Conservation (phyloP, 148 eudicot species). For the Salicornia ramosissima region DNA sequence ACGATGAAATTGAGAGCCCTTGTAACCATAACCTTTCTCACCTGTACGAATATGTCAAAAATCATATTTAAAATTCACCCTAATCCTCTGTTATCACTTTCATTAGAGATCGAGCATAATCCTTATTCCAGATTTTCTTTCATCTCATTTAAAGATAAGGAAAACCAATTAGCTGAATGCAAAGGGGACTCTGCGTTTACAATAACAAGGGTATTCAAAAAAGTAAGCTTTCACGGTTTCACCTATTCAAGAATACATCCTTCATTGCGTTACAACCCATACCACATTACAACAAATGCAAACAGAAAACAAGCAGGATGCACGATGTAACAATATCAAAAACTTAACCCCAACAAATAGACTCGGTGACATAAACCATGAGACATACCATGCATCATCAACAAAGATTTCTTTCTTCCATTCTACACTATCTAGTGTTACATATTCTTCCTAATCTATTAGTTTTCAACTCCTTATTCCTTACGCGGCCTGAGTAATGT, state of each 20-base stretch:
- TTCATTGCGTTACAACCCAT: not conserved
- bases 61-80: slow-evolving; percentile 2
- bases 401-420: too few relatives aligned
- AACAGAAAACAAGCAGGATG: not conserved
- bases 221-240: too few relatives aligned
- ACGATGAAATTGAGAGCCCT: slow-evolving; percentile 53
- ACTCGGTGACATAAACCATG: too few relatives aligned
- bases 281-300: not conserved
- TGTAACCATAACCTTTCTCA: slow-evolving; percentile 54
- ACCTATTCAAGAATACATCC: too few relatives aligned
- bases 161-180: not conserved
- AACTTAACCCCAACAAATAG: too few relatives aligned
- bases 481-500: too few relatives aligned
- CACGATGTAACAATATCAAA: too few relatives aligned
- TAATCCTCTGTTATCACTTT: not conserved
- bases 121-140: not conserved
- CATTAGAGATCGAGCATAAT: not conserved
- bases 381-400: too few relatives aligned
- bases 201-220: too few relatives aligned
- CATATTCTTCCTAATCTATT: too few relatives aligned
- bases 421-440: too few relatives aligned
- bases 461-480: too few relatives aligned
- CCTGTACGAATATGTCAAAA: slow-evolving; percentile 23
- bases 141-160: not conserved
- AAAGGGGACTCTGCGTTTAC: not conserved